A percentile compares a stretch with the other conserved stretches of the same genome.
Evolutionary conservation across 1,284 basidiomycete species (phyloP).

Genomic region (Irpex lacteus): DNA sequence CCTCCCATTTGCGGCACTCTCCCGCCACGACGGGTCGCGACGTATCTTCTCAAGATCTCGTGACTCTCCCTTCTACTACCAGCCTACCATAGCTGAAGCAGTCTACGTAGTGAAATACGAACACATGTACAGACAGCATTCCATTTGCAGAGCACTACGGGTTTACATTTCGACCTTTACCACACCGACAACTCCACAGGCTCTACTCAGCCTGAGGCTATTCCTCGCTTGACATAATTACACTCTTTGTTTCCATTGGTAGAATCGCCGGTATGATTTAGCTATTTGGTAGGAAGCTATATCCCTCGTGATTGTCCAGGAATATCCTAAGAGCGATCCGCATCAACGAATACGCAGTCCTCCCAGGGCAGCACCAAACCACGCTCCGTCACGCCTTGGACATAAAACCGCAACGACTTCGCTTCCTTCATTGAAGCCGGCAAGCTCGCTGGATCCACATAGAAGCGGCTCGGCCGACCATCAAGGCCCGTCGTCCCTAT

Average conservation of each 20-base stretch:
- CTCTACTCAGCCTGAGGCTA: too few relatives aligned
- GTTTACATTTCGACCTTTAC: too few relatives aligned
- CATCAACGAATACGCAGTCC: slow-evolving; percentile 49
- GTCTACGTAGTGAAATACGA: too few relatives aligned
- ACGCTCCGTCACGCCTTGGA: slow-evolving; percentile 60
- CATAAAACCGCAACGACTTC: slow-evolving; percentile 44
- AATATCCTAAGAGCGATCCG: background rate
- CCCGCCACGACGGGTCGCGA: slow-evolving; percentile 2
- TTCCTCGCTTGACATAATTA: too few relatives aligned
- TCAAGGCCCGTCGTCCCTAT: slow-evolving; percentile 65
- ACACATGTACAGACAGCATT: too few relatives aligned
- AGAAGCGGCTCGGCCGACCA: slow-evolving; percentile 46
- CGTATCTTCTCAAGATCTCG: background rate
- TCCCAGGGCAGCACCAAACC: slow-evolving; percentile 59
- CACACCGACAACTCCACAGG: too few relatives aligned
- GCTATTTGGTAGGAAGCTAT: too few relatives aligned
- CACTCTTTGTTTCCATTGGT: too few relatives aligned
- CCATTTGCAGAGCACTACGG: too few relatives aligned
- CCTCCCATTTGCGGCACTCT: background rate
- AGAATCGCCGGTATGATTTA: too few relatives aligned
- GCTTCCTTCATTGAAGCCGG: slow-evolving; percentile 26
- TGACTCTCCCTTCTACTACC: background rate
- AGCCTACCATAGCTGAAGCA: too few relatives aligned
- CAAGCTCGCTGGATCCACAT: slow-evolving; percentile 39
- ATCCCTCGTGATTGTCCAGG: too few relatives aligned